A percentile compares a stretch with the other conserved stretches of the same genome.
Evolutionary conservation across 805 yeast genomes (phyloP).

Genomic region (Yarrowia phangngaensis): DNA sequence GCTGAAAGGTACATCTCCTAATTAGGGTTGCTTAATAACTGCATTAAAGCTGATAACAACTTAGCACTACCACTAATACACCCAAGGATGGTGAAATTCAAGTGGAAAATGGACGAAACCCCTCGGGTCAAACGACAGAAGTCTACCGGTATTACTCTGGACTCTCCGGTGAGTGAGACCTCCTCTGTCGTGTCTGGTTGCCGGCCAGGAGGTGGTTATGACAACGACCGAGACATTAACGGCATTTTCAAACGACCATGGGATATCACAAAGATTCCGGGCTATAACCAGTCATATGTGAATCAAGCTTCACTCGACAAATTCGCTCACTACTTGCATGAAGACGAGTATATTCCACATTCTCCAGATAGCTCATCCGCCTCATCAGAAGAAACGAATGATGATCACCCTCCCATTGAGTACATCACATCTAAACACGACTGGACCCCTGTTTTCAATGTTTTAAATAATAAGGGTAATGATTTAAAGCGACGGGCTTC

Average conservation of each 20-base stretch:
- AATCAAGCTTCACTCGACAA: slow-evolving; percentile 10
- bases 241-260: slow-evolving; percentile 23
- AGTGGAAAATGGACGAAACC: slow-evolving; percentile 9
- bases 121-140: slow-evolving; percentile 15
- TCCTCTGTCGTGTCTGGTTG: too few relatives aligned
- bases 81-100: slow-evolving; percentile 1
- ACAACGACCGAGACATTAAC: slow-evolving; percentile 8
- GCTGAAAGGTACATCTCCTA: slow-evolving; percentile 6
- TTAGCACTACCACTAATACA: neutral
- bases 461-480: neutral
- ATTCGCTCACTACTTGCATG: neutral
- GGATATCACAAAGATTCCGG: slow-evolving; percentile 24
- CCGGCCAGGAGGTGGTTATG: slow-evolving; percentile 17
- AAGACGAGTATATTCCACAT: too few relatives aligned
- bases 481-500: neutral
- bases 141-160: neutral
- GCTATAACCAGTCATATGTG: slow-evolving; percentile 11
- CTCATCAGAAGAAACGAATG: neutral
- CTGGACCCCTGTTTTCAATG: slow-evolving; percentile 19
- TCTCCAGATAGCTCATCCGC: neutral
- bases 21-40: slow-evolving; percentile 24
- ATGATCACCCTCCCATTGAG: slow-evolving; percentile 10
- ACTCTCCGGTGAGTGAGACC: neutral
- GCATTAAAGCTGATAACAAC: neutral
- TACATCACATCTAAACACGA: slow-evolving; percentile 16